These are phyloP conservation scores for Salicornia ramosissima DNA, from an alignment of 148 eudicot genomes.

Conservation along the genomic window DNA sequence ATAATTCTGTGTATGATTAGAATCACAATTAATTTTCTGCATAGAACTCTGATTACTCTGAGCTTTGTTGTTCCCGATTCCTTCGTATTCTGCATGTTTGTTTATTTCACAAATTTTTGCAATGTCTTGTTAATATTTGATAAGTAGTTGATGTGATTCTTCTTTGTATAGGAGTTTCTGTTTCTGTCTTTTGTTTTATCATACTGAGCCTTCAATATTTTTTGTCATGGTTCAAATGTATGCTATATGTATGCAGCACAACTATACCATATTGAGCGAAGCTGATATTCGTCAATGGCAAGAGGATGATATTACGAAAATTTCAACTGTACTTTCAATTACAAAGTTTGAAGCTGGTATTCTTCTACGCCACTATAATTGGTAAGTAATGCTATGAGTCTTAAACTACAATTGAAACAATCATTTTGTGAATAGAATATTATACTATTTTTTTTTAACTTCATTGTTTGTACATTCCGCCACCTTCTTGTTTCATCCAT, in stretches of 20 bases:
- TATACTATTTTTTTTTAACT: not conserved
- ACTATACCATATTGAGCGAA: slow-evolving; percentile 56
- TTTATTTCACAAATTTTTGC: no score
- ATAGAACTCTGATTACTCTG: not conserved
- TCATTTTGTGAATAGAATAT: not conserved
- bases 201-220: not conserved
- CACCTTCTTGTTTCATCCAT: no score
- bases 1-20: not conserved
- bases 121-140: no score
- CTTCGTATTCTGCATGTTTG: no score
- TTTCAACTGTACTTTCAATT: slow-evolving; percentile 68
- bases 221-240: slow-evolving; percentile 1
- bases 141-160: not conserved
- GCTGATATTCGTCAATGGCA: slow-evolving; percentile 60
- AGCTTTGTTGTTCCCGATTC: not conserved
- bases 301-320: slow-evolving; percentile 56
- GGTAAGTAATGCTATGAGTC: slow-evolving; percentile 33
- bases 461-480: not conserved
- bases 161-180: not conserved
- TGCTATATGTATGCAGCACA: slow-evolving; percentile 30
- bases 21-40: not conserved
- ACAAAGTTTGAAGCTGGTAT: slow-evolving; percentile 58
- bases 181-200: not conserved
- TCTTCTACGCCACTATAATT: slow-evolving; percentile 73
- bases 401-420: not conserved